These are phyloP conservation scores for Solanum neorickii DNA, from an alignment of 257 asterid genomes.

Conservation along the genomic window DNA sequence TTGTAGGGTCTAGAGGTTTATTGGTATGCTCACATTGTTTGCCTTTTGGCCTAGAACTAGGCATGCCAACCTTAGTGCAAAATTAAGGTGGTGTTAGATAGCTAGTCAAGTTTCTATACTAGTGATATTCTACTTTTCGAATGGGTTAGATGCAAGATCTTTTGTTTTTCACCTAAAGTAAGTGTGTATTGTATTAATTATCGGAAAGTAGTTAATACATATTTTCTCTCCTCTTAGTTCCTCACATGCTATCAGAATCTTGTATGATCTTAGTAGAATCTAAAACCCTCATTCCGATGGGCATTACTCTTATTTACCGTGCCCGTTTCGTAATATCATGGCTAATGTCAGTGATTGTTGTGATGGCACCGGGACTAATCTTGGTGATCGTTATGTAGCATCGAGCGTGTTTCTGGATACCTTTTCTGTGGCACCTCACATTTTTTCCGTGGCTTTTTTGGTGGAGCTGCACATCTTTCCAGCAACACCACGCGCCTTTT, in stretches of 20 bases:
- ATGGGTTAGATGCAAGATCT: not conserved
- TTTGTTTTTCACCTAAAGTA: not conserved
- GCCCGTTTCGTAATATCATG: not conserved
- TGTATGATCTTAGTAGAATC: not conserved
- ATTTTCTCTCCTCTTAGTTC: not conserved
- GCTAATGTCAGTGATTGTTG: not conserved
- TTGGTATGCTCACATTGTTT: not conserved
- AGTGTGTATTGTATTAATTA: not conserved
- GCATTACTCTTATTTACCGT: not conserved
- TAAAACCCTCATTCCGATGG: not conserved
- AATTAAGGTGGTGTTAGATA: not conserved
- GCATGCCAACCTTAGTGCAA: not conserved
- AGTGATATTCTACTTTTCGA: not conserved
- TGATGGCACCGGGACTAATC: not conserved
- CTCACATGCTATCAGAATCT: not conserved
- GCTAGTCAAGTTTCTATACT: not conserved
- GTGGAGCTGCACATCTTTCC: not conserved
- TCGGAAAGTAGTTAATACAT: not conserved
- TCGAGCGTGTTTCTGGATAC: not conserved
- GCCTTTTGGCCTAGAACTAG: not conserved
- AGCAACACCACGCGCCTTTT: not conserved
- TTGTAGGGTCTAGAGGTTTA: not conserved
- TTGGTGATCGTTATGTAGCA: not conserved
- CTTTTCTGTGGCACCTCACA: not conserved
- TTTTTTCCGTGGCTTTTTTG: not conserved